Percentiles rank a stretch among this genome's conserved stretches.
phyloP scores from a whole-genome alignment of 2,329 filamentous ascomycete genomes.

The Botrytis pseudocinerea region DNA sequence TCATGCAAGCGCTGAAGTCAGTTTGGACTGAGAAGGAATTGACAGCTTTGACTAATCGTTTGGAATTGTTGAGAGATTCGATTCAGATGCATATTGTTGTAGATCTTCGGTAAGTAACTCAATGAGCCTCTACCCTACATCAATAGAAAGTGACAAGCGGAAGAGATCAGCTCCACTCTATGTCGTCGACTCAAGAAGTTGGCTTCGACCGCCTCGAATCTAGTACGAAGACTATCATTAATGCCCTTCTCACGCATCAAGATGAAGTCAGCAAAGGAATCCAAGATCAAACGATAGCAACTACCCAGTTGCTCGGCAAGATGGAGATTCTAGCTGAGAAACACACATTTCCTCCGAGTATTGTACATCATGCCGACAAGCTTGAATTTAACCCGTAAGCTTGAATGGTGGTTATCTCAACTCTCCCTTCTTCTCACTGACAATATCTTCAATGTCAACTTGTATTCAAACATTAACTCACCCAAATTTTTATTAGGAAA shows the following conservation, averaged over 20 bases:
- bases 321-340: slow-evolving; percentile 10
- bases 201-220: slow-evolving; percentile 1
- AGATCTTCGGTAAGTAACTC: not conserved
- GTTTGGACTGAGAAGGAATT: slow-evolving; percentile 15
- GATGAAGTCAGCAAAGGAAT: not conserved
- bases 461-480: not conserved
- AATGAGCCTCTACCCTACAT: no score
- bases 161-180: not conserved
- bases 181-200: not conserved
- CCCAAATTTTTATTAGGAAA: not conserved
- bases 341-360: not conserved
- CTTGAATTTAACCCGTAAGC: not conserved
- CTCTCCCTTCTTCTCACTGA: no score
- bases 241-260: not conserved
- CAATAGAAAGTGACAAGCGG: not conserved
- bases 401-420: not conserved
- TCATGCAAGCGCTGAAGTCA: slow-evolving; percentile 14
- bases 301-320: not conserved
- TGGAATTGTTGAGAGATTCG: not conserved
- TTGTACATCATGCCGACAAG: not conserved
- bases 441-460: no score
- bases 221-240: not conserved
- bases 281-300: slow-evolving; percentile 5
- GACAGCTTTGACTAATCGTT: not conserved
- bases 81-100: slow-evolving; percentile 17